A percentile compares a stretch with the other conserved stretches of the same genome.
These are phyloP conservation scores for Trametes cingulata DNA, from an alignment of 768 basidiomycete genomes.

Conservation along the genomic window DNA sequence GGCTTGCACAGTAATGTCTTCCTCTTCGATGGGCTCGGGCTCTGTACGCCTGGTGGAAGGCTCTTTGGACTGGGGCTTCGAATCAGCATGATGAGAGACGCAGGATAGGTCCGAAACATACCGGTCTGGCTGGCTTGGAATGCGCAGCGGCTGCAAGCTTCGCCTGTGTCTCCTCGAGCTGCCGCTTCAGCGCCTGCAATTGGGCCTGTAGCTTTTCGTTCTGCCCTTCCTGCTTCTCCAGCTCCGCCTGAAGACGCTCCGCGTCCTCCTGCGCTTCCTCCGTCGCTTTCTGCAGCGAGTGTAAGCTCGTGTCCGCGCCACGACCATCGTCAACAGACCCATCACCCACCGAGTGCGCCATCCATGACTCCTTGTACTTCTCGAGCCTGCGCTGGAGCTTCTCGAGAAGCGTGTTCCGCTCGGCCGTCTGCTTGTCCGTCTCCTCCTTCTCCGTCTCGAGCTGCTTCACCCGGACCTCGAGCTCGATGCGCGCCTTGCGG, in stretches of 20 bases:
- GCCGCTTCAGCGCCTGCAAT: constrained; percentile 39
- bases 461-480: constrained; percentile 56
- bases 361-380: constrained; percentile 26
- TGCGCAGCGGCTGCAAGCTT: not conserved
- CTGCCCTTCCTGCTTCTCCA: constrained; percentile 37
- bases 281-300: constrained; percentile 29
- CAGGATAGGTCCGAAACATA: not conserved
- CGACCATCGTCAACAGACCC: not conserved
- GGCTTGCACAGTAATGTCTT: constrained; percentile 18
- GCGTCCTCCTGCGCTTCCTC: constrained; percentile 45
- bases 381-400: constrained; percentile 35
- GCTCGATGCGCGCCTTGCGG: constrained; percentile 53
- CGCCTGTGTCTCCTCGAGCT: constrained; percentile 2
- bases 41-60: not conserved
- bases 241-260: constrained; percentile 27
- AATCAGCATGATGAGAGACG: not conserved
- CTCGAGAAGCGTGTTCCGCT: constrained; percentile 33
- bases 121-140: not conserved
- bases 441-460: constrained; percentile 38
- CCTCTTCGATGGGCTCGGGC: constrained; percentile 22
- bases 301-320: not conserved
- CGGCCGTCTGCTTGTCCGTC: constrained; percentile 21
- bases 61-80: not conserved
- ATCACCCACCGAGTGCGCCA: not conserved
- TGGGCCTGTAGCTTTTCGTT: constrained; percentile 47